phyloP scores from a whole-genome alignment of 1,284 basidiomycete species.

The Rhodofomes roseus region DNA sequence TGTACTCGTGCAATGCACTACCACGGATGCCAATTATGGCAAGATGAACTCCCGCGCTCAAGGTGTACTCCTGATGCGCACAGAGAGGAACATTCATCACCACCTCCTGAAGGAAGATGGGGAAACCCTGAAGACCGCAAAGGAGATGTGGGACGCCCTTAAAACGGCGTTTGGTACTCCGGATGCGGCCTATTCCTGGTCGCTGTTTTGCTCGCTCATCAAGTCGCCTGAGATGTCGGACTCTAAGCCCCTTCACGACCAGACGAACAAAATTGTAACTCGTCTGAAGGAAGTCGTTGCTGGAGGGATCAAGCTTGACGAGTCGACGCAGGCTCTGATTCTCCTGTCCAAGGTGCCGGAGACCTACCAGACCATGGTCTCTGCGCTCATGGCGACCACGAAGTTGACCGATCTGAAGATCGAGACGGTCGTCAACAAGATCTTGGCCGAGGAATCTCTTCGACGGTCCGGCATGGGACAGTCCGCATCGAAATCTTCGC shows the following conservation, averaged over 20 bases:
- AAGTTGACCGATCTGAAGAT: background rate
- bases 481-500: background rate
- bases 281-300: background rate
- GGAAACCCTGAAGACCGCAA: background rate
- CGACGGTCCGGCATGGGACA: background rate
- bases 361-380: background rate
- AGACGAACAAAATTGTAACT: background rate
- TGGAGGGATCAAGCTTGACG: background rate
- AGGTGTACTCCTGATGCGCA: background rate
- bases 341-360: background rate
- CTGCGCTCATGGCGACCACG: background rate
- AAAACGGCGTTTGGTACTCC: background rate
- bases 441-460: background rate
- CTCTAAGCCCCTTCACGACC: background rate
- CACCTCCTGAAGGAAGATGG: background rate
- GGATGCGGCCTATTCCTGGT: background rate
- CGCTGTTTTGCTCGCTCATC: background rate
- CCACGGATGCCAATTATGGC: background rate
- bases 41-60: background rate
- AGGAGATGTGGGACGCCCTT: background rate
- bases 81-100: background rate
- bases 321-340: background rate
- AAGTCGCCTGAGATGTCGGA: background rate
- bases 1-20: too few relatives aligned
- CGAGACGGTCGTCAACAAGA: background rate